Percentiles rank a stretch among this genome's conserved stretches.
phyloP scores from a whole-genome alignment of 169 alveolate species.

The Cyclospora cayetanensis region DNA sequence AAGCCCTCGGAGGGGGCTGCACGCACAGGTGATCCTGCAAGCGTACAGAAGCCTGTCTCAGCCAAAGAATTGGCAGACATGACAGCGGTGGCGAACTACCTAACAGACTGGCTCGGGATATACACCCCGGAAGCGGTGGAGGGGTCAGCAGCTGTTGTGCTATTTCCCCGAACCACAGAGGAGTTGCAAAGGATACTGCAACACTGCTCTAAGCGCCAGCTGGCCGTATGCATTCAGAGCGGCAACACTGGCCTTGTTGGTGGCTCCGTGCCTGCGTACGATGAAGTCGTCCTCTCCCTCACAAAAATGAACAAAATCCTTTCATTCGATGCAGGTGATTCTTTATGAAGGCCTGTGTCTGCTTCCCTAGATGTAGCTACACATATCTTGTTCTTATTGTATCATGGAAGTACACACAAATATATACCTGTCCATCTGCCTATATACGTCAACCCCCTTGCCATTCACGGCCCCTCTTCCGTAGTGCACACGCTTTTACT shows the following conservation, averaged over 20 bases:
- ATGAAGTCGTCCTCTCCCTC: constrained; percentile 76
- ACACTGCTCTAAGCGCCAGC: constrained; percentile 78
- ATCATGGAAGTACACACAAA: too few species aligned
- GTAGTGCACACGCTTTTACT: too few species aligned
- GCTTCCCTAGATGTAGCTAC: too few species aligned
- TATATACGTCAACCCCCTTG: too few species aligned
- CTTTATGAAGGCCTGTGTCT: too few species aligned
- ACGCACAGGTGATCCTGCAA: background rate
- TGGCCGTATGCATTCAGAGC: constrained; percentile 85
- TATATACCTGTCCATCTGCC: too few species aligned
- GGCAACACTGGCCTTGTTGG: constrained; percentile 91
- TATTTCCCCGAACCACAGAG: constrained; percentile 82
- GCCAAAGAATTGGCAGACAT: background rate
- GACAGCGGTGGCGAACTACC: background rate
- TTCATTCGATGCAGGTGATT: constrained; percentile 3
- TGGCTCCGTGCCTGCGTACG: constrained; percentile 84
- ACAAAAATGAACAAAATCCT: constrained; percentile 15
- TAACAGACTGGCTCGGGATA: constrained; percentile 67
- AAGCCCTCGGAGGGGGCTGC: background rate
- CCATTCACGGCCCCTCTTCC: too few species aligned
- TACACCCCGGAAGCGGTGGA: background rate
- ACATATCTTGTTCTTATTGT: too few species aligned
- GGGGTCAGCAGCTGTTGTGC: constrained; percentile 77
- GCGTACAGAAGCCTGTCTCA: background rate
- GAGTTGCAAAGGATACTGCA: constrained; percentile 76